Evolutionary conservation across 108 stramenopile genomes (phyloP).

Genomic region (Cyclotella choctawhatcheeana): DNA sequence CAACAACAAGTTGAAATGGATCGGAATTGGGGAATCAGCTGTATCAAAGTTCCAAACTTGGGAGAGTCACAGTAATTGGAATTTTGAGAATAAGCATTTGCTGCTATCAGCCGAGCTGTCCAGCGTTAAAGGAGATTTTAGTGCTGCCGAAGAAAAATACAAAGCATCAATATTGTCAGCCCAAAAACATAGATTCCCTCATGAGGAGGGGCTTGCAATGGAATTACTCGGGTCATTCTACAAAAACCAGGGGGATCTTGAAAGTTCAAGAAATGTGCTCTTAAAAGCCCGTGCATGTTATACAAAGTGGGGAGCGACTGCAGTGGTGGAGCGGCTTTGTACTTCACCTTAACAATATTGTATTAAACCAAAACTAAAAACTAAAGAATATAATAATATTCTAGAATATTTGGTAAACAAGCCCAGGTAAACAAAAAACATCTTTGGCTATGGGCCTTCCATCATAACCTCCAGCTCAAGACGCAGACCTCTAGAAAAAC

Average conservation of each 20-base stretch:
- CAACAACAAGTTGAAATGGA: not conserved
- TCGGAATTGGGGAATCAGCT: slow-evolving; percentile 9
- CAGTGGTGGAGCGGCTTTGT: not conserved
- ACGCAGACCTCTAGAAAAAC: no score
- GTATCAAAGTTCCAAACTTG: slow-evolving; percentile 2
- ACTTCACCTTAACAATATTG: no score
- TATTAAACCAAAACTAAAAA: no score
- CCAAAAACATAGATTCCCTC: slow-evolving; percentile 9
- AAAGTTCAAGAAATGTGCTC: not conserved
- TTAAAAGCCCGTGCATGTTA: slow-evolving; percentile 3
- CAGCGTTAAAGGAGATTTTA: not conserved
- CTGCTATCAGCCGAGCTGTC: slow-evolving; percentile 12
- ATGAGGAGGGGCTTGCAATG: slow-evolving; percentile 23
- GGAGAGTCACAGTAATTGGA: slow-evolving; percentile 3
- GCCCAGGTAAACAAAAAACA: no score
- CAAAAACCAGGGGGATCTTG: not conserved
- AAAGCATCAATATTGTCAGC: slow-evolving; percentile 13
- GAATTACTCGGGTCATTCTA: slow-evolving; percentile 12
- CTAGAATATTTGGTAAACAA: no score
- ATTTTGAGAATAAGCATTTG: slow-evolving; percentile 20
- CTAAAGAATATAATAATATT: no score
- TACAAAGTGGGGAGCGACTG: slow-evolving; percentile 16
- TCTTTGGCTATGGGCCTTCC: no score
- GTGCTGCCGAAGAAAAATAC: slow-evolving; percentile 8
- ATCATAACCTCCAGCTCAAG: no score